Base-by-base conservation (phyloP, 768 basidiomycete genomes). In the Rhizopogon roseolus region DNA sequence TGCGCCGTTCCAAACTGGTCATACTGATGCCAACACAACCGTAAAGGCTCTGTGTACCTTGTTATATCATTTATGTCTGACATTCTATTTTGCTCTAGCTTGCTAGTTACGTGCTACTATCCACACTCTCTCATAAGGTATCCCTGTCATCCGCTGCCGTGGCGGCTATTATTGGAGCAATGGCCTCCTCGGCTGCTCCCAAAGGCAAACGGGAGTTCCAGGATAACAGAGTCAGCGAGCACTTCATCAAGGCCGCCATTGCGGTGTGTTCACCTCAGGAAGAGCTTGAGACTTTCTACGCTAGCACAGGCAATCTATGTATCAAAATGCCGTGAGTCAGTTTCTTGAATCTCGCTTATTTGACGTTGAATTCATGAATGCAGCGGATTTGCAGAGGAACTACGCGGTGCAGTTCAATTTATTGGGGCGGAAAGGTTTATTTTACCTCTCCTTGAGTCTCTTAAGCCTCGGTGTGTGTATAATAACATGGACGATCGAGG, bases 41-140 rank as follows among this genome's bases (percentile, higher is more conserved):
- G 86, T 86, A 64, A 58, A 83, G 67, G 16, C 17, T 41, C 38
- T n/a, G 49, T 16, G 22, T 22, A 22, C 22, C 22, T 22, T 22
- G 22, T 9, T 1, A 6, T 10, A 1, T 4, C n/a, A 4, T 9
- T 46, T n/a, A 25, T 43, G 29, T 58, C 22, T 48, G 34, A 48
- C 29, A 52, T n/a, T 0, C 25, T 40, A 39, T 11, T 14, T 11
- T 29, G 14, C 9, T 42, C 10, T 55, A 89, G 88, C 76, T 94
- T 11, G 87, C 84, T 42, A 82, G 81, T 59, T 89, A 87, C 61
- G 78, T 93, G 54, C 75, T 94, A 8, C 72, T 94, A 0, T 81
- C 85, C 1, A 76, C 84, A 0, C 74, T 95, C 22, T 82, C 88
- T 0, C 82, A 83, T 57, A 86, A 84, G 68, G 80, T 80, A 49